These are phyloP conservation scores for Cyclotella choctawhatcheeana DNA, from an alignment of 108 stramenopile species.

Conservation along the genomic window DNA sequence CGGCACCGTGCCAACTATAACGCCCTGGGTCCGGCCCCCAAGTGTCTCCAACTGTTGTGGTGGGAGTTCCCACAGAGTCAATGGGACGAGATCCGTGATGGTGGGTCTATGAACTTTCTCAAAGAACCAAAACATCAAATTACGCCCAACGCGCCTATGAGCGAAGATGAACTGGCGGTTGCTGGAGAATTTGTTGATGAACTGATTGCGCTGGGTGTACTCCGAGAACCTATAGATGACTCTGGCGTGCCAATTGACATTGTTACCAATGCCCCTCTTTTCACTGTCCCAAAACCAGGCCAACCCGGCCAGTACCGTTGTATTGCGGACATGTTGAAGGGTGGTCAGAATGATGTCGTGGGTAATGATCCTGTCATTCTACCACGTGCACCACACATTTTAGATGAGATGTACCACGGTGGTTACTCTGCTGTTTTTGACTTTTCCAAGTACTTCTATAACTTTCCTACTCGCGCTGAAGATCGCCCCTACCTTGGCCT, in stretches of 20 bases:
- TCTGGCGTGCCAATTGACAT: background rate
- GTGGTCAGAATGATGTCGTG: background rate
- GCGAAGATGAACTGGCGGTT: background rate
- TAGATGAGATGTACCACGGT: constrained; percentile 8
- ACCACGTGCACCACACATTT: background rate
- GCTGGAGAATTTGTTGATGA: background rate
- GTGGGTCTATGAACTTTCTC: constrained; percentile 9
- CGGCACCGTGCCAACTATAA: background rate
- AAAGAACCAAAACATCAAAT: constrained; percentile 4
- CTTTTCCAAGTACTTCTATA: constrained; percentile 12
- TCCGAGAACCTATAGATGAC: background rate
- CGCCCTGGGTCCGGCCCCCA: background rate
- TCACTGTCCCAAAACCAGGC: constrained; percentile 1
- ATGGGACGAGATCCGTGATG: background rate
- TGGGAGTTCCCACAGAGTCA: background rate
- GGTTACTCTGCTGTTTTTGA: constrained; percentile 1
- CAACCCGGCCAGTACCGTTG: constrained; percentile 9
- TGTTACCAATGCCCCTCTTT: constrained; percentile 3
- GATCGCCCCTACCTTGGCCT: constrained; percentile 8
- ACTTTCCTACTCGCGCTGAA: background rate
- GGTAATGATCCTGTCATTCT: constrained; percentile 2
- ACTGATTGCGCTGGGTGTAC: background rate
- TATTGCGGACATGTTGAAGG: constrained; percentile 6
- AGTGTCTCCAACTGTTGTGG: background rate
- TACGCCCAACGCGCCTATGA: background rate